Evolutionary conservation across 2,329 filamentous ascomycete genomes (phyloP).

Genomic region (Fusarium sp.): DNA sequence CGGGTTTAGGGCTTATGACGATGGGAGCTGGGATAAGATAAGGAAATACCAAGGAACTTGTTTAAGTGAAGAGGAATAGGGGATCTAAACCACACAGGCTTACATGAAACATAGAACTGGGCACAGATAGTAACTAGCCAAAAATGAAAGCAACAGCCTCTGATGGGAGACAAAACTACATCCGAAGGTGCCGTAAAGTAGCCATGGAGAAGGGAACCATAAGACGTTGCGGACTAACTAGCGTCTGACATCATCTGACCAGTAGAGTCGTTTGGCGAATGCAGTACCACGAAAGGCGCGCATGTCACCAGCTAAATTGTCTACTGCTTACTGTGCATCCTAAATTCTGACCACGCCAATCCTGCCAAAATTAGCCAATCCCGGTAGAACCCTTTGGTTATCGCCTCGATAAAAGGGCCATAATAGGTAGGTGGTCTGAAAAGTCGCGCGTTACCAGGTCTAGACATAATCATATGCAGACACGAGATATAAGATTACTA

Average conservation of each 20-base stretch:
- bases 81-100: too few species aligned
- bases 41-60: not conserved
- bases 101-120: too few species aligned
- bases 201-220: too few species aligned
- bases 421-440: not conserved
- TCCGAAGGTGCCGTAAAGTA: too few species aligned
- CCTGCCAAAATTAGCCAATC: not conserved
- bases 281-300: too few species aligned
- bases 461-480: not conserved
- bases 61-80: too few species aligned
- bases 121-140: too few species aligned
- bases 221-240: too few species aligned
- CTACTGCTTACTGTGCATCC: not conserved
- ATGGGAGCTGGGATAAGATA: not conserved
- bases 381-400: not conserved
- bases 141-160: too few species aligned
- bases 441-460: not conserved
- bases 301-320: not conserved
- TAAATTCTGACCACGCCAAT: conserved; percentile 11
- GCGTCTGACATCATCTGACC: not conserved
- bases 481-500: not conserved
- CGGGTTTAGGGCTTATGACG: conserved; percentile 1
- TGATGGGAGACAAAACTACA: too few species aligned
- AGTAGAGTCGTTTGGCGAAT: not conserved
- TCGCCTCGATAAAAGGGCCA: not conserved